Conservation (phyloP, 768 basidiomycete genomes). For the Agrocybe praecox region DNA sequence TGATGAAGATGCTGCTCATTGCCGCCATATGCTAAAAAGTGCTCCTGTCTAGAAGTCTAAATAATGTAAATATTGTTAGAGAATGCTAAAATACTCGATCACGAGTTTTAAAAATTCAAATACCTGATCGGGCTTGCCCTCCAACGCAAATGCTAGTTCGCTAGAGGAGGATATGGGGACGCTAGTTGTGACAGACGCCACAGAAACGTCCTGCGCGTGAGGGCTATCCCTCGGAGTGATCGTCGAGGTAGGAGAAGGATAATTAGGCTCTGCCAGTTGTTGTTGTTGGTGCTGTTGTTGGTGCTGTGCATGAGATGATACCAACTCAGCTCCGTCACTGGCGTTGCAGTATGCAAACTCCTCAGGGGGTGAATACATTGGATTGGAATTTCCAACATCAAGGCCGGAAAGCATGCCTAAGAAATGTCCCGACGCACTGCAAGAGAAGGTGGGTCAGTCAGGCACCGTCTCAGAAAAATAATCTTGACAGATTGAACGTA, state of each 20-base stretch:
- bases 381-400: conserved; percentile 34
- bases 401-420: conserved; percentile 44
- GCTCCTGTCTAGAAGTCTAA: conserved; percentile 14
- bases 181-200: conserved; percentile 2
- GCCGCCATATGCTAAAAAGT: conserved; percentile 16
- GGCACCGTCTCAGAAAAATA: conserved; percentile 15
- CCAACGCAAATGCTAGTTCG: conserved; percentile 29
- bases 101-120: conserved; percentile 1
- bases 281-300: conserved; percentile 18
- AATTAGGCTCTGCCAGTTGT: conserved; percentile 13
- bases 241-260: conserved; percentile 25
- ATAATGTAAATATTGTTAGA: not conserved
- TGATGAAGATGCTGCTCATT: not conserved
- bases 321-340: conserved; percentile 16
- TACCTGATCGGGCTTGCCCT: conserved; percentile 22
- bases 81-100: not conserved
- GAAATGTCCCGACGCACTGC: conserved; percentile 39
- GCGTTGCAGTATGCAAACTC: conserved; percentile 18
- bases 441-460: conserved; percentile 11
- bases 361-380: conserved; percentile 28
- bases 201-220: conserved; percentile 20
- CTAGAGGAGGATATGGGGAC: conserved; percentile 27
- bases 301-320: conserved; percentile 11
- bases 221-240: conserved; percentile 22
- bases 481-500: conserved; percentile 23